phyloP scores from a whole-genome alignment of 306 rosid genomes.

The Cicer yamashitae region DNA sequence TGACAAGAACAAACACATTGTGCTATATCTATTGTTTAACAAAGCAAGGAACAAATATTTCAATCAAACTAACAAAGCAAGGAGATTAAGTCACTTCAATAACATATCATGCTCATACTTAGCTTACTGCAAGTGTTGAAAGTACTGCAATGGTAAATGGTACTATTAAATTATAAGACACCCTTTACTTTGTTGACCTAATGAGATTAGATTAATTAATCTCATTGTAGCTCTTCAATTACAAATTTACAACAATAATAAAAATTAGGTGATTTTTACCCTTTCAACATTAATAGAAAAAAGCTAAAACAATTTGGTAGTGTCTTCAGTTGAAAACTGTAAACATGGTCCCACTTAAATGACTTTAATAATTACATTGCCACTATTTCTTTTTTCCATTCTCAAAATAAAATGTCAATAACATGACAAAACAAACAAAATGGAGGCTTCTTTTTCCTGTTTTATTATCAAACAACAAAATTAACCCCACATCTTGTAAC shows the following conservation, averaged over 20 bases:
- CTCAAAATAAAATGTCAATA: background rate
- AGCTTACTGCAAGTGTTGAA: background rate
- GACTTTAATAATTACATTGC: conserved; percentile 5
- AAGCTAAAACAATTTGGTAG: too few species aligned
- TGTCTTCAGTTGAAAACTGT: too few species aligned
- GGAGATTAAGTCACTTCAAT: conserved; percentile 4
- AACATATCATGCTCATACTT: conserved; percentile 18
- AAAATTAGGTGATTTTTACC: conserved; percentile 1
- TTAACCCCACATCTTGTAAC: background rate
- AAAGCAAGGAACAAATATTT: conserved; percentile 4
- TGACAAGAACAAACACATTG: background rate
- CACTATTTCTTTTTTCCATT: conserved; percentile 1
- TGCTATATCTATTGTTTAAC: background rate
- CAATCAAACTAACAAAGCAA: conserved; percentile 16
- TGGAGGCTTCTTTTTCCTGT: background rate
- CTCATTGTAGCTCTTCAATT: background rate
- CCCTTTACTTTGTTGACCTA: background rate
- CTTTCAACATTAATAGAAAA: background rate
- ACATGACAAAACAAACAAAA: background rate
- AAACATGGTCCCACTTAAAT: background rate
- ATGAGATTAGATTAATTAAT: background rate
- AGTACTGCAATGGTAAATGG: background rate
- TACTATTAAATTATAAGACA: background rate
- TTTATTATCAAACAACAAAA: conserved; percentile 10
- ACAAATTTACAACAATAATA: too few species aligned